Percentiles rank a stretch among this genome's conserved stretches.
These are phyloP conservation scores for Rhizopogon parksii DNA, from an alignment of 1,284 basidiomycete genomes.

Conservation along the genomic window DNA sequence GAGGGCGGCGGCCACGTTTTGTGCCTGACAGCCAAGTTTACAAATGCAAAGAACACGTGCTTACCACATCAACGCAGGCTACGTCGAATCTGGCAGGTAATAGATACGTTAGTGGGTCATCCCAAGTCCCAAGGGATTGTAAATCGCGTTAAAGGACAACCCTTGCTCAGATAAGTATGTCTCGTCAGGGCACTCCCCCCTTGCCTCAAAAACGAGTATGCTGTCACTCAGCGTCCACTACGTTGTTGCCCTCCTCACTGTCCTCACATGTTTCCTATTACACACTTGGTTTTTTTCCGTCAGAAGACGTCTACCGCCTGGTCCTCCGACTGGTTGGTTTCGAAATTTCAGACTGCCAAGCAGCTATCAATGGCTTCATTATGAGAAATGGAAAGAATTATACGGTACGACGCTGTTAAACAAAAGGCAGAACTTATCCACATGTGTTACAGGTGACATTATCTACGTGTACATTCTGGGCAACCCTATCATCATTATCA, in stretches of 20 bases:
- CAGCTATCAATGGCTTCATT: conserved; percentile 42
- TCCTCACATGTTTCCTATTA: conserved; percentile 10
- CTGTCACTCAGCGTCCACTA: conserved; percentile 32
- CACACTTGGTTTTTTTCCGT: conserved; percentile 1
- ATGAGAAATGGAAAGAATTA: conserved; percentile 37
- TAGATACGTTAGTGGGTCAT: conserved; percentile 5
- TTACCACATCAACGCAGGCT: conserved; percentile 9
- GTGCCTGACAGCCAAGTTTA: background rate
- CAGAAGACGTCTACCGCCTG: conserved; percentile 32
- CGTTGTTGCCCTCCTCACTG: conserved; percentile 12
- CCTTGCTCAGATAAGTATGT: background rate
- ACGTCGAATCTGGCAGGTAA: background rate
- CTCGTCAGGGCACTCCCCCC: background rate
- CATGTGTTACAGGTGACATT: conserved; percentile 34
- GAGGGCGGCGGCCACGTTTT: background rate
- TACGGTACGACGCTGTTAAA: conserved; percentile 30
- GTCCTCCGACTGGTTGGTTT: conserved; percentile 35
- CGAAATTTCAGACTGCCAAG: conserved; percentile 31
- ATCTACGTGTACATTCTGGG: conserved; percentile 42
- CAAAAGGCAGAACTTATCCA: background rate
- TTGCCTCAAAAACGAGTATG: conserved; percentile 15
- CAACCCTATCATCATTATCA: conserved; percentile 41
- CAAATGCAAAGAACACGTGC: background rate
- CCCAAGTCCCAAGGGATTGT: background rate
- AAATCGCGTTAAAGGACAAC: conserved; percentile 1